Evolutionary conservation across 352 stramenopile species (phyloP).

Genomic region (Globisporangium mamillatum): DNA sequence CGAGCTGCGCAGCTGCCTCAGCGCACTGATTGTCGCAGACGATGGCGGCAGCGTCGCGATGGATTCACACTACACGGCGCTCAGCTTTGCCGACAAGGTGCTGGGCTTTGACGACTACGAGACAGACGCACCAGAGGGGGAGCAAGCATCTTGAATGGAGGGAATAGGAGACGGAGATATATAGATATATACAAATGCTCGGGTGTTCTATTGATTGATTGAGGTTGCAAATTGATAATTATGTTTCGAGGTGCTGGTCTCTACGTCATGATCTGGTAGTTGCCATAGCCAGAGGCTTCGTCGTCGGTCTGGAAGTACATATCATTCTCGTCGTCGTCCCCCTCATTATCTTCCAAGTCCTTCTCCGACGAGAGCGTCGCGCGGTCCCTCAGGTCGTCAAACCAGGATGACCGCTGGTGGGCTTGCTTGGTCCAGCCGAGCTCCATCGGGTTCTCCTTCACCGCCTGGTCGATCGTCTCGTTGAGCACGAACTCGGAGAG

Average conservation of each 20-base stretch:
- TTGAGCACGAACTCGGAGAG: slow-evolving; percentile 27
- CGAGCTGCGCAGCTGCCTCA: slow-evolving; percentile 79
- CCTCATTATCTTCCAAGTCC: background rate
- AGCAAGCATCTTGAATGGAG: background rate
- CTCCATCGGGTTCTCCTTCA: slow-evolving; percentile 23
- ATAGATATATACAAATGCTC: background rate
- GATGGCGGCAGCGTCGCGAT: slow-evolving; percentile 23
- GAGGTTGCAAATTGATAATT: background rate
- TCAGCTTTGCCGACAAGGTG: slow-evolving; percentile 81
- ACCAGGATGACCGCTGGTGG: slow-evolving; percentile 12
- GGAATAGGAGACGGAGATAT: background rate
- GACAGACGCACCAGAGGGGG: background rate
- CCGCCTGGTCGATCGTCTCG: slow-evolving; percentile 14
- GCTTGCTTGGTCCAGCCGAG: slow-evolving; percentile 19
- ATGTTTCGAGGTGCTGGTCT: background rate
- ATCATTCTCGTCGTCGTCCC: slow-evolving; percentile 15
- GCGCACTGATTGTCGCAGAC: slow-evolving; percentile 55
- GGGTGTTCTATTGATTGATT: background rate
- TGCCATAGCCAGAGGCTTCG: slow-evolving; percentile 17
- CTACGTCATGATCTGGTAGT: slow-evolving; percentile 26
- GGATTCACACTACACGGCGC: slow-evolving; percentile 51
- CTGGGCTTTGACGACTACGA: slow-evolving; percentile 89
- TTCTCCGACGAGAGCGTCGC: background rate
- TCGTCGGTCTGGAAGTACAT: slow-evolving; percentile 26
- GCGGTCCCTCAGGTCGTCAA: slow-evolving; percentile 7